Evolutionary conservation across 495 filamentous ascomycete genomes (phyloP).

Genomic region (Bathelium albidoporum): DNA sequence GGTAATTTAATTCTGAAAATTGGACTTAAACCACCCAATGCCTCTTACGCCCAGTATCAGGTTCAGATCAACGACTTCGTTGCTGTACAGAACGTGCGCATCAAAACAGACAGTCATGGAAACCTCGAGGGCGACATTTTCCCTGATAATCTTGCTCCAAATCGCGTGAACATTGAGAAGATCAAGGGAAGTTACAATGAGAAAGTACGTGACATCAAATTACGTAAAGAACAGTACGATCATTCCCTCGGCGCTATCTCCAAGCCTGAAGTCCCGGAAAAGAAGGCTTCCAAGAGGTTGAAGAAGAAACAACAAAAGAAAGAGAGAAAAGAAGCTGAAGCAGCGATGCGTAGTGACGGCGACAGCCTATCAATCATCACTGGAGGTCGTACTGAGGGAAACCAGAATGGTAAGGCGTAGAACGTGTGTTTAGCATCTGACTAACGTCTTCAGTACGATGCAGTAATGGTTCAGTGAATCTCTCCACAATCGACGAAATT

Average conservation of each 20-base stretch:
- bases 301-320: slow-evolving; percentile 28
- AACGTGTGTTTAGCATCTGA: neutral
- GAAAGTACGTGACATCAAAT: slow-evolving; percentile 48
- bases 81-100: slow-evolving; percentile 57
- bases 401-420: slow-evolving; percentile 28
- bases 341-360: neutral
- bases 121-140: slow-evolving; percentile 66
- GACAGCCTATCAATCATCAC: neutral
- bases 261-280: neutral
- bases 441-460: slow-evolving; percentile 19
- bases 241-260: neutral
- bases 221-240: slow-evolving; percentile 50
- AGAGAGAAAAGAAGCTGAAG: slow-evolving; percentile 31
- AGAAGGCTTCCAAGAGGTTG: slow-evolving; percentile 26
- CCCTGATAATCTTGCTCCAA: slow-evolving; percentile 43
- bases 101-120: slow-evolving; percentile 42
- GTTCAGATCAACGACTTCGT: slow-evolving; percentile 53
- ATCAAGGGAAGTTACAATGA: slow-evolving; percentile 27
- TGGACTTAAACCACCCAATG: slow-evolving; percentile 62
- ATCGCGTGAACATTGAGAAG: slow-evolving; percentile 43
- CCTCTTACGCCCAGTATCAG: slow-evolving; percentile 41
- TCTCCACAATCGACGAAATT: slow-evolving; percentile 41
- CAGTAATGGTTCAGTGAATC: slow-evolving; percentile 28
- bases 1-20: slow-evolving; percentile 66
- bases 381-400: neutral